Conservation (phyloP, 2,329 filamentous ascomycete genomes). For the Venturiaceae sp. region DNA sequence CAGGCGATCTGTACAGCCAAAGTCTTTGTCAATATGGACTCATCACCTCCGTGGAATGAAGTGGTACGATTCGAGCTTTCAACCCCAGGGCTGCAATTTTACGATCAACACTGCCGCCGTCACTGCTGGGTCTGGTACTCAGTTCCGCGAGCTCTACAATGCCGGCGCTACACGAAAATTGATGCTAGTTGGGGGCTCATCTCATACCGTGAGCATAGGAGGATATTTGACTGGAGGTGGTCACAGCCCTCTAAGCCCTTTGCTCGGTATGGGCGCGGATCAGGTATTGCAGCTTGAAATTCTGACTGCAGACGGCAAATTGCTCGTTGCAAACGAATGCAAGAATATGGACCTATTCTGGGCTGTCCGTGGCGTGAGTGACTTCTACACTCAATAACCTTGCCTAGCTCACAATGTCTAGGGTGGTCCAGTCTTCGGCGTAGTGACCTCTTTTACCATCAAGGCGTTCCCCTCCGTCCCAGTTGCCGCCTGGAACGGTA, state of each 20-base stretch:
- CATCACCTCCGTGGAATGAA: not conserved
- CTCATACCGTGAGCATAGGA: not conserved
- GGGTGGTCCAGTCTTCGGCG: conserved; percentile 9
- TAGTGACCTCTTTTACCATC: conserved; percentile 4
- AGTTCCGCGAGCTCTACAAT: conserved; percentile 2
- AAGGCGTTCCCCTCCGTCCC: not conserved
- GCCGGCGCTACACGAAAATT: not conserved
- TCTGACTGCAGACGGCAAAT: conserved; percentile 25
- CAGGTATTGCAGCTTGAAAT: conserved; percentile 33
- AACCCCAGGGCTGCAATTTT: conserved; percentile 1
- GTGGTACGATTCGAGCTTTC: not conserved
- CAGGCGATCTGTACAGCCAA: not conserved
- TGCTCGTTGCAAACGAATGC: conserved; percentile 25
- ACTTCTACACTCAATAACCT: no score
- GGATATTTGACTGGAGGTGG: conserved; percentile 5
- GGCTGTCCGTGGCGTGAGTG: conserved; percentile 25
- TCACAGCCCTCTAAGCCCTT: conserved; percentile 7
- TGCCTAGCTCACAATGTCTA: not conserved
- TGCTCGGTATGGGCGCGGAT: conserved; percentile 35
- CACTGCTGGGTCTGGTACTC: conserved; percentile 3
- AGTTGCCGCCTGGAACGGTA: not conserved
- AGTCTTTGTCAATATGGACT: conserved; percentile 3
- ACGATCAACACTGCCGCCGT: conserved; percentile 3
- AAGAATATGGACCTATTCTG: conserved; percentile 26
- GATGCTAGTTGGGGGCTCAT: not conserved